A percentile compares a stretch with the other conserved stretches of the same genome.
Evolutionary conservation across 805 yeast species (phyloP).

Genomic region (Debaryomyces prosopidis): DNA sequence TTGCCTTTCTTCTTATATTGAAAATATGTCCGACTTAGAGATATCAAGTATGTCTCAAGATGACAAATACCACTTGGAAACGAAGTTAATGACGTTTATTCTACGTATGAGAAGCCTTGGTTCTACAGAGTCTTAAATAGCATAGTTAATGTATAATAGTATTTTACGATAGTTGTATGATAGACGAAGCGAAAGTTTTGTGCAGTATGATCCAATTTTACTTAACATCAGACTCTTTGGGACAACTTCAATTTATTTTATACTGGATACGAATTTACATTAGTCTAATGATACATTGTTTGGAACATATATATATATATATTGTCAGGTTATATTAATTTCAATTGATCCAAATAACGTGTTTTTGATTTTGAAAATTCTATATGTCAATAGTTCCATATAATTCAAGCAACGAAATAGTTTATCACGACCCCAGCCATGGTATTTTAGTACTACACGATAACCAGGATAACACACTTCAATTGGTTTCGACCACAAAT

Average conservation of each 20-base stretch:
- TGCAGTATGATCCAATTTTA: too few relatives aligned
- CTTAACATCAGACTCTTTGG: too few relatives aligned
- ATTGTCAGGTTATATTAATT: slow-evolving; percentile 1
- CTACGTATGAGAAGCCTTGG: slow-evolving; percentile 24
- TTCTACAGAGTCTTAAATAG: neutral
- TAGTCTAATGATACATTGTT: neutral
- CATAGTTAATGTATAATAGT: too few relatives aligned
- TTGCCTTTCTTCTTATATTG: neutral
- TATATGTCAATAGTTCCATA: slow-evolving; percentile 41
- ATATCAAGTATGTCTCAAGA: slow-evolving; percentile 14
- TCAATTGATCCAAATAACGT: neutral
- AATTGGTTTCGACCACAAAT: slow-evolving; percentile 18
- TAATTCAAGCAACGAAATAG: slow-evolving; percentile 27
- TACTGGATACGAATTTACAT: too few relatives aligned
- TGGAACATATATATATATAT: neutral
- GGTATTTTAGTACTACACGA: slow-evolving; percentile 37
- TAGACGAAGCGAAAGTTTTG: too few relatives aligned
- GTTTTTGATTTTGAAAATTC: neutral
- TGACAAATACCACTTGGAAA: slow-evolving; percentile 30
- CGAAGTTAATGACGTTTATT: slow-evolving; percentile 33
- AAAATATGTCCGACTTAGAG: slow-evolving; percentile 9
- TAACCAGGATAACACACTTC: slow-evolving; percentile 29
- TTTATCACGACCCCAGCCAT: slow-evolving; percentile 36
- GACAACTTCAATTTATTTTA: too few relatives aligned
- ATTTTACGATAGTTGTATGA: too few relatives aligned